These are phyloP conservation scores for Papiliotrema flavescens DNA, from an alignment of 1,284 basidiomycete genomes.

Conservation along the genomic window DNA sequence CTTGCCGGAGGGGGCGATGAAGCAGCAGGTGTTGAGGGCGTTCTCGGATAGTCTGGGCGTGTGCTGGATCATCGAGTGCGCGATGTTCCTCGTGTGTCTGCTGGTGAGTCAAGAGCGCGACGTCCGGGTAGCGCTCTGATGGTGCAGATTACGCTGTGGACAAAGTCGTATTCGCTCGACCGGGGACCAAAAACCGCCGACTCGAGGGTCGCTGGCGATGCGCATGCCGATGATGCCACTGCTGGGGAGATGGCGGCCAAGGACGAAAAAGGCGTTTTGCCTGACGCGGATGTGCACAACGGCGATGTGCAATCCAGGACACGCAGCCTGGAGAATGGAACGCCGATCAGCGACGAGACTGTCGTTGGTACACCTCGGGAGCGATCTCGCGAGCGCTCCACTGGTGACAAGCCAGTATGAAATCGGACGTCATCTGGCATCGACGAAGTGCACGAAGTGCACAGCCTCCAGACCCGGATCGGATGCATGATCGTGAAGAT, in stretches of 20 bases:
- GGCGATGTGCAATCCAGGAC: too few species aligned
- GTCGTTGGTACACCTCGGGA: not conserved
- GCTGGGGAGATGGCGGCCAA: not conserved
- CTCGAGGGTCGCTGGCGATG: not conserved
- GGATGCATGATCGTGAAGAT: too few species aligned
- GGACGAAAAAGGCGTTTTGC: not conserved
- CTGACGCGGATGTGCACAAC: not conserved
- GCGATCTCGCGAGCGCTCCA: not conserved
- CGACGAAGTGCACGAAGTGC: too few species aligned
- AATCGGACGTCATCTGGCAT: too few species aligned
- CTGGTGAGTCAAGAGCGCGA: slow-evolving; percentile 4
- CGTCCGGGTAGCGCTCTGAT: not conserved
- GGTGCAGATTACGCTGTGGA: slow-evolving; percentile 2
- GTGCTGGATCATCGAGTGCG: slow-evolving; percentile 32
- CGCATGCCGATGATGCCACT: not conserved
- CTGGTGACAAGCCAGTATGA: too few species aligned
- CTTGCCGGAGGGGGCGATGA: slow-evolving; percentile 29
- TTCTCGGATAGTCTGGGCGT: slow-evolving; percentile 34
- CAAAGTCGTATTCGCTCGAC: slow-evolving; percentile 13
- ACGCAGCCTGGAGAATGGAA: not conserved
- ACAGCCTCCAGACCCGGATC: too few species aligned
- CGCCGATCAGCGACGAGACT: slow-evolving; percentile 1
- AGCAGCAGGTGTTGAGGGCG: slow-evolving; percentile 25
- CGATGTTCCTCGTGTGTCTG: slow-evolving; percentile 16
- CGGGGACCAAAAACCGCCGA: slow-evolving; percentile 3